These are phyloP conservation scores for Cladosporium sp. DNA, from an alignment of 2,329 filamentous ascomycete species.

Conservation along the genomic window DNA sequence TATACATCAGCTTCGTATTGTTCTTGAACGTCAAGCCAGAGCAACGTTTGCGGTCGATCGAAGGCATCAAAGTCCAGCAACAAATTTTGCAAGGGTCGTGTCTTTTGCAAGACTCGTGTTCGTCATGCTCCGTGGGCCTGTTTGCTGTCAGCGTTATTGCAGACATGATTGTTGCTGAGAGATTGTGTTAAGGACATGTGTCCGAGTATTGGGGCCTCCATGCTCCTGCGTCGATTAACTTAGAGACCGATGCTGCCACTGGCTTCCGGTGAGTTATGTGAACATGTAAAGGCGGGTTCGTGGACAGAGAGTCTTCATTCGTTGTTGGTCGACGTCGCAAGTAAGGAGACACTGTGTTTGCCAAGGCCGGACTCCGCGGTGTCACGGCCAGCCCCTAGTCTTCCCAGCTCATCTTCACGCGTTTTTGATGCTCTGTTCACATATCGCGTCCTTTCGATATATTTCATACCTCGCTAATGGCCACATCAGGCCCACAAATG, in stretches of 20 bases:
- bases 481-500: constrained; percentile 39
- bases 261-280: background rate
- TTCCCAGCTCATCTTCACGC: background rate
- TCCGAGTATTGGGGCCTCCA: too few relatives aligned
- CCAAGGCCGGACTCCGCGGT: background rate
- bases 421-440: background rate
- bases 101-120: too few relatives aligned
- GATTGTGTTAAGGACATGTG: background rate
- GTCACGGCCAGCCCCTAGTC: too few relatives aligned
- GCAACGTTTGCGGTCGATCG: background rate
- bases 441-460: background rate
- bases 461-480: background rate
- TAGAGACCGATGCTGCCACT: background rate
- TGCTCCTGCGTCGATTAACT: background rate
- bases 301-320: background rate
- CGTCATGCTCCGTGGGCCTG: background rate
- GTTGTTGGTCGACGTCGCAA: background rate
- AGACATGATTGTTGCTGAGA: background rate
- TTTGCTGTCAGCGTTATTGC: background rate
- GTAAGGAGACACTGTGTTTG: background rate
- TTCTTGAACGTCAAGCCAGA: background rate
- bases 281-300: background rate
- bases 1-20: background rate
- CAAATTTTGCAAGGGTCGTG: too few relatives aligned
- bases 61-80: background rate